These are phyloP conservation scores for sorghum (Sorghum bicolor) DNA, from an alignment of 176 grass and related monocot species.

Conservation along the genomic window Sorghum_bicolor_NCBIv3 NC_012872.2:5153001-5153500, in stretches of 20 bases:
- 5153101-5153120: not conserved
- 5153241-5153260: not conserved
- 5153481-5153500: not conserved
- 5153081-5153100: not conserved
- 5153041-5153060: not conserved
- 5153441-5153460: not conserved
- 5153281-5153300: not conserved
- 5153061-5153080: not conserved
- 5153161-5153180: not conserved
- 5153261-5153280: too few species aligned
- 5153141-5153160: not conserved
- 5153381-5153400: not conserved
- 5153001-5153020: too few species aligned
- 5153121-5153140: not conserved
- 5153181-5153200: not conserved
- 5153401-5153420: not conserved
- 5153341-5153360: not conserved
- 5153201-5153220: not conserved
- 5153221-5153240: not conserved
- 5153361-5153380: not conserved
- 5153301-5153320: not conserved
- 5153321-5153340: not conserved
- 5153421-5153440: conserved; percentile 7
- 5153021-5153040: too few species aligned
- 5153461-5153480: conserved; percentile 18